Percentiles rank a stretch among this genome's conserved stretches.
Conservation (phyloP, 768 basidiomycete genomes). For the Lanmaoa rubissima region DNA sequence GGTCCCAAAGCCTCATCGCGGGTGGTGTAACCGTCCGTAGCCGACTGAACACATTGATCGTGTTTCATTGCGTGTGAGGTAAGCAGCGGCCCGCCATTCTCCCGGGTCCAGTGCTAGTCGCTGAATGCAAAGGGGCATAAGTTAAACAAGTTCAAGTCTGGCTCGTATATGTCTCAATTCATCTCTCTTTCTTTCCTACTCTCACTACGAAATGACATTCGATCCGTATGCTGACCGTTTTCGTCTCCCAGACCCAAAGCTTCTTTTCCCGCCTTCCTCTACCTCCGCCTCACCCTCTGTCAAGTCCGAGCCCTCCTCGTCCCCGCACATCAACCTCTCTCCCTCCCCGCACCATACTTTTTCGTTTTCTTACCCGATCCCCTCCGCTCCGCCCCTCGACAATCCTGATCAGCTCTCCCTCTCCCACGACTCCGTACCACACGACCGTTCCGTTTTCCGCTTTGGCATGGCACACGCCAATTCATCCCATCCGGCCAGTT, state of each 20-base stretch:
- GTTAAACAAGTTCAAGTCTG: neutral
- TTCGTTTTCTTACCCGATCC: constrained; percentile 22
- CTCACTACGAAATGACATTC: constrained; percentile 20
- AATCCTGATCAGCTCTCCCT: neutral
- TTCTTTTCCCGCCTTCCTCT: neutral
- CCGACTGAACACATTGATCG: neutral
- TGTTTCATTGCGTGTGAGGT: constrained; percentile 15
- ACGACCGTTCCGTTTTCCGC: constrained; percentile 18
- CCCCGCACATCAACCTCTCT: constrained; percentile 22
- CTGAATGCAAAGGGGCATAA: constrained; percentile 9
- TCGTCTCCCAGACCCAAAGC: constrained; percentile 12
- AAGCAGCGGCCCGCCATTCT: constrained; percentile 3
- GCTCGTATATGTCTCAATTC: neutral
- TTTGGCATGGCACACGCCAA: constrained; percentile 28
- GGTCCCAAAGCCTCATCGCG: neutral
- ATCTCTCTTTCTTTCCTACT: neutral
- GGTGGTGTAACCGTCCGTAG: neutral
- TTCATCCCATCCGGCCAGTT: constrained; percentile 8
- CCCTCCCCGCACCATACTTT: constrained; percentile 22
- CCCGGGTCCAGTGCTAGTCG: too few relatives aligned
- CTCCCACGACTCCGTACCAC: neutral
- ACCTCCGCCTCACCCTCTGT: constrained; percentile 19
- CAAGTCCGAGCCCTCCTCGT: constrained; percentile 30
- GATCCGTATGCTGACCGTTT: constrained; percentile 22
- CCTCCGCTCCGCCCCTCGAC: neutral